Conservation (phyloP, 108 stramenopile genomes). For the Mayamaea pseudoterrestris region DNA sequence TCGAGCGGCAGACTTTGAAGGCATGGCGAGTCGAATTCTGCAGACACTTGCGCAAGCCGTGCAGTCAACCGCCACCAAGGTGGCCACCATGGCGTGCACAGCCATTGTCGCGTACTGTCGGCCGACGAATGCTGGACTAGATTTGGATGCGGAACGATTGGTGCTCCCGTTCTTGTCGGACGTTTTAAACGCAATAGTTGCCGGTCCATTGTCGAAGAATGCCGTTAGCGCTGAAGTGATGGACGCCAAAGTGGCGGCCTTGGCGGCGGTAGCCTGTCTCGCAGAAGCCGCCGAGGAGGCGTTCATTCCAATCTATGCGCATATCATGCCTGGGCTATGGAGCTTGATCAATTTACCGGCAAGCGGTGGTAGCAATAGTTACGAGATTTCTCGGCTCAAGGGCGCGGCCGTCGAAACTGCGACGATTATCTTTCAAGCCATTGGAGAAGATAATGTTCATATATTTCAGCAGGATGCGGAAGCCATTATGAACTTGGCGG, state of each 20-base stretch:
- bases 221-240: slow-evolving; percentile 12
- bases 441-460: slow-evolving; percentile 28
- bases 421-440: slow-evolving; percentile 62
- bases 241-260: slow-evolving; percentile 32
- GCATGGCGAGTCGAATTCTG: slow-evolving; percentile 20
- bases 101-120: slow-evolving; percentile 55
- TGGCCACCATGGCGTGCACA: slow-evolving; percentile 46
- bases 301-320: slow-evolving; percentile 46
- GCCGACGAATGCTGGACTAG: slow-evolving; percentile 10
- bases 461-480: slow-evolving; percentile 41
- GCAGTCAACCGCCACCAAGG: slow-evolving; percentile 34
- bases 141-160: slow-evolving; percentile 14
- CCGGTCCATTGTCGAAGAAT: slow-evolving; percentile 48
- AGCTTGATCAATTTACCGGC: slow-evolving; percentile 3
- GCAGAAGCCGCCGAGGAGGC: slow-evolving; percentile 49
- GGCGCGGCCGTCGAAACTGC: slow-evolving; percentile 64
- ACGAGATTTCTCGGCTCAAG: slow-evolving; percentile 27
- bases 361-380: slow-evolving; percentile 8
- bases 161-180: slow-evolving; percentile 34
- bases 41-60: slow-evolving; percentile 18
- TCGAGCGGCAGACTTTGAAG: slow-evolving; percentile 11
- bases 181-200: slow-evolving; percentile 30
- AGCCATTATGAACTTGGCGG: slow-evolving; percentile 36
- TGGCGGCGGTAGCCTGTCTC: slow-evolving; percentile 55
- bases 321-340: slow-evolving; percentile 43